Evolutionary conservation across 1,284 basidiomycete genomes (phyloP), one percentile per base, ranked within the genome.

Genomic region (Neolentinus lepideus): DNA sequence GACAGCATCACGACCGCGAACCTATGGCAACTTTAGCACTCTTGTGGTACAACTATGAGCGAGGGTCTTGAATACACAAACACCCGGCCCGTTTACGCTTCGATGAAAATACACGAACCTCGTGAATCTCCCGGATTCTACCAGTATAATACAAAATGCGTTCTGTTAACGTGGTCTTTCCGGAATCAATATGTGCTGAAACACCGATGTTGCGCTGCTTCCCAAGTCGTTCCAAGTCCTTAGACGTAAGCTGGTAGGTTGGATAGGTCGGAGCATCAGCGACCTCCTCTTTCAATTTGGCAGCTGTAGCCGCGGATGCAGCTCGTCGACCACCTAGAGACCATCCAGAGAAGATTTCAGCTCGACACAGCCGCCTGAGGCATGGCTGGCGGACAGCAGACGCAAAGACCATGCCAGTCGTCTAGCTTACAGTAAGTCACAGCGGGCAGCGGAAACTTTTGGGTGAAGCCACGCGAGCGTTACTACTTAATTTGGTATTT

Each of bases 151-250:
- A 99, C 52, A 99, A 75, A 57, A 98, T 87, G 35, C 97, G 90
- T 70, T 99, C 97, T n/a, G 97, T 99, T 60, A 99, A 73, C 0
- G 97, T 99, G 0, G 97, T 99, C 80, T 99, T 99, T 45, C 97
- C 97, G 6, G 93, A 98, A 72, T 98, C 94, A 60, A 96, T 96
- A 68, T 95, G 93, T 0, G 93, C 93, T 12, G 93, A 95, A 60
- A 92, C 83, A 59, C 89, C 90, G 59, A 92, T 92, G 64, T 92
- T 92, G 54, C 89, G 75, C 67, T 91, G 89, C 56, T 76, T 82
- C n/a, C 66, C 70, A 9, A 91, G 76, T 2, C 84, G 74, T 54
- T 68, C 63, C 47, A 75, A 59, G 69, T 92, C 89, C 54, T 74
- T 70, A 9, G 81, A 77, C 0, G 85, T 80, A 51, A 90, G 72